Evolutionary conservation across 139 green algal genomes (phyloP).

Genomic region (Coccomyxa sp.): DNA sequence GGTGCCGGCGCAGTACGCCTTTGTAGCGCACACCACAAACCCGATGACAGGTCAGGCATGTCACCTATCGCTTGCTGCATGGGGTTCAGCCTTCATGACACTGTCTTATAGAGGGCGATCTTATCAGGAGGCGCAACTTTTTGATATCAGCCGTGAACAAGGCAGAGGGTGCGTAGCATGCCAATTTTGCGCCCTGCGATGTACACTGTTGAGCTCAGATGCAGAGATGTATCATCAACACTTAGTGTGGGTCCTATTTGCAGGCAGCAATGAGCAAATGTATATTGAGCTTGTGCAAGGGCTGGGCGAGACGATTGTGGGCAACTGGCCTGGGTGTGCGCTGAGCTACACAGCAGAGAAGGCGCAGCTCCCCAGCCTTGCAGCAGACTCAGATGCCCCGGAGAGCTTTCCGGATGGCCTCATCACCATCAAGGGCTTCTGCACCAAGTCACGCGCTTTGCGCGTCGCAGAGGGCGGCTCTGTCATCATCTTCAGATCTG

Average conservation of each 20-base stretch:
- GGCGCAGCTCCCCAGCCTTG: not conserved
- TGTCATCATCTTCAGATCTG: slow-evolving; percentile 41
- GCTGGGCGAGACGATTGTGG: slow-evolving; percentile 62
- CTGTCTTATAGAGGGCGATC: too few relatives aligned
- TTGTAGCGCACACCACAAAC: slow-evolving; percentile 47
- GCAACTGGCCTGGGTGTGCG: slow-evolving; percentile 49
- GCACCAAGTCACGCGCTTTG: slow-evolving; percentile 49
- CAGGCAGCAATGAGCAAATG: slow-evolving; percentile 30
- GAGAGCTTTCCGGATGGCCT: not conserved
- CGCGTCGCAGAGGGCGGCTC: slow-evolving; percentile 2
- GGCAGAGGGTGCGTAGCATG: too few relatives aligned
- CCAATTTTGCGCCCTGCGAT: too few relatives aligned
- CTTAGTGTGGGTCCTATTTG: too few relatives aligned
- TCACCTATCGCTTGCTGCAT: too few relatives aligned
- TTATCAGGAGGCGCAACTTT: too few relatives aligned
- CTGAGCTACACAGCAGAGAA: slow-evolving; percentile 42
- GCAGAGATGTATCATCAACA: too few relatives aligned
- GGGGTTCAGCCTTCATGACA: too few relatives aligned
- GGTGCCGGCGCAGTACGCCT: slow-evolving; percentile 35
- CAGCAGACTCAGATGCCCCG: slow-evolving; percentile 1
- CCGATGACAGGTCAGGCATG: slow-evolving; percentile 17
- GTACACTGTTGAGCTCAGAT: too few relatives aligned
- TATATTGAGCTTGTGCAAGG: slow-evolving; percentile 50
- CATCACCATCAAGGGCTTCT: slow-evolving; percentile 36
- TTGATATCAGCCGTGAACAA: too few relatives aligned